Evolutionary conservation across 306 rosid species (phyloP), one percentile per base, ranked within the genome.

Genomic region (Cucumis cinereus): DNA sequence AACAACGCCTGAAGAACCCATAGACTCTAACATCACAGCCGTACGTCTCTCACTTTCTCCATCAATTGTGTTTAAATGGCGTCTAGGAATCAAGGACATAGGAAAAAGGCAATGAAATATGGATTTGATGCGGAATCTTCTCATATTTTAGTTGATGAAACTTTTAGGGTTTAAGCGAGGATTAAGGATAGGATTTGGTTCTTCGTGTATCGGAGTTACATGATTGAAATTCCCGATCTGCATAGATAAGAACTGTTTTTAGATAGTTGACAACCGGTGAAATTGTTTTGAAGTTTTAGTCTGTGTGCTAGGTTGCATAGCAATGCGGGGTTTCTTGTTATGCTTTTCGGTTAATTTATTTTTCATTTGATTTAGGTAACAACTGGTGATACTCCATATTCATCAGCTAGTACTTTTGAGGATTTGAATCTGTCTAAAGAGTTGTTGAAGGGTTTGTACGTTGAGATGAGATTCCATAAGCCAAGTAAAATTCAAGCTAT

Each of bases 401-500:
- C 87, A n/a, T 94, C 98, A 0, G 98, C 98, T 8, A 81, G 87
- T 11, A 82, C 79, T 1, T 93, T 94, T 23, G 94, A 91, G 59
- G 97, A 94, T 19, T 62, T 94, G 55, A 86, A 79, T 20, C 84
- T 94, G 10, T 74, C 96, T 26, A 77, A 84, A 2, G 98, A 90
- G 83, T 80, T 94, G 24, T 36, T 94, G 57, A 91, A 90, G 87
- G 98, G 97, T 1, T 79, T 91, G 54, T 94, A 90, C 60, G 91
- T 86, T 15, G 97, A 91, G 82, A 94, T 94, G 98, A 86, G 80
- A 71, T 94, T 94, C 49, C 85, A 87, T 79, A 91, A 87, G 81
- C 98, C 97, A 3, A 94, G 96, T 62, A 94, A 91, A 81, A 91
- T 94, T 52, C 98, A 94, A 77, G 94, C 93, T 11, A 83, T 91